Conservation (phyloP, 2,329 filamentous ascomycete genomes). For the Colletotrichum noveboracense region DNA sequence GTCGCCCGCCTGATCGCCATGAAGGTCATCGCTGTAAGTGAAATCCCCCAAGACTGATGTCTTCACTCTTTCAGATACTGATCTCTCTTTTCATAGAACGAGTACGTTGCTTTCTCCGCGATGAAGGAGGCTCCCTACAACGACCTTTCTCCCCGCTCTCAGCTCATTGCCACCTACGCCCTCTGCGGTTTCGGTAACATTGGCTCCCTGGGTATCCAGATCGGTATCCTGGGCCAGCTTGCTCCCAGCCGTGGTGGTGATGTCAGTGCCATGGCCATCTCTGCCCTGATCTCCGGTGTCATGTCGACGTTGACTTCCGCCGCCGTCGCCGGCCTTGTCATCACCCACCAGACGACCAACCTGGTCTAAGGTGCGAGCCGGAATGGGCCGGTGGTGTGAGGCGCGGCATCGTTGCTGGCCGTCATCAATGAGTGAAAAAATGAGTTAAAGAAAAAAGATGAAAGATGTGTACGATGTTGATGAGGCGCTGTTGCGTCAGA, state of each 20-base stretch:
- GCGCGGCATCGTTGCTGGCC: neutral
- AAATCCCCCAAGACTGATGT: neutral
- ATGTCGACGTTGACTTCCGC: constrained; percentile 81
- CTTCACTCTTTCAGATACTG: constrained; percentile 27
- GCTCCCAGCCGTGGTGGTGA: constrained; percentile 76
- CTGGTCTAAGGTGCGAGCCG: neutral
- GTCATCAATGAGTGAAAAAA: neutral
- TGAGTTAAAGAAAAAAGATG: neutral
- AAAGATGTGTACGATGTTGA: constrained; percentile 12
- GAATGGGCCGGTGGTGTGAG: neutral
- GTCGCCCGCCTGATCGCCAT: constrained; percentile 82
- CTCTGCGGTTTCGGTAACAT: constrained; percentile 88
- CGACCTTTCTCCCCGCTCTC: constrained; percentile 70
- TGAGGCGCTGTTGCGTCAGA: neutral
- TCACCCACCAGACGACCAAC: constrained; percentile 51
- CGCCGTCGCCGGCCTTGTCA: constrained; percentile 77
- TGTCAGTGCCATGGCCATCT: constrained; percentile 76
- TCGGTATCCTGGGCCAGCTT: constrained; percentile 84
- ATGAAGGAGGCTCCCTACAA: constrained; percentile 56
- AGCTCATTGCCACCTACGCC: constrained; percentile 84
- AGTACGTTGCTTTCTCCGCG: constrained; percentile 76
- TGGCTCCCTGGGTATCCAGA: constrained; percentile 86
- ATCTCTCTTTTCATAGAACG: constrained; percentile 57
- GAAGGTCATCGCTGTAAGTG: constrained; percentile 76
- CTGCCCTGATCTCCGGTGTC: constrained; percentile 78